Conservation (phyloP, 768 basidiomycete species). For the Tylopilus plumbeoviolaceoides region DNA sequence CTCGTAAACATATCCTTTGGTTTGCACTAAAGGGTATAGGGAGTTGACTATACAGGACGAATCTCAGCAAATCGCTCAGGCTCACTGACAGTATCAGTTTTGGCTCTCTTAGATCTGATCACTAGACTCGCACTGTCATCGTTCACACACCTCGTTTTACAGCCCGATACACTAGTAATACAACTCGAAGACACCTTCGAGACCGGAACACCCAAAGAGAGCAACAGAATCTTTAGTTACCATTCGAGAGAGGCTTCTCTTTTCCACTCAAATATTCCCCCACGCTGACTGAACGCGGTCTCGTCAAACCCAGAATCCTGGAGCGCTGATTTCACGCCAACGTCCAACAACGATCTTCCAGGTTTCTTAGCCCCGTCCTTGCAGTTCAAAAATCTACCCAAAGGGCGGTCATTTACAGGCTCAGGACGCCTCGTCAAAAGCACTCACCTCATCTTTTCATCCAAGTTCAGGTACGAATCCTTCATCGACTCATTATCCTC, state of each 20-base stretch:
- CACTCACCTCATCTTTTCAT: slow-evolving; percentile 1
- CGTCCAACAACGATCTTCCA: not conserved
- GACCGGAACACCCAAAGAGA: not conserved
- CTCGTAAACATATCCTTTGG: too few species aligned
- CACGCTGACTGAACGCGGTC: not conserved
- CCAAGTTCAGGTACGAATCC: slow-evolving; percentile 2
- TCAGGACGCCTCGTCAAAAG: too few species aligned
- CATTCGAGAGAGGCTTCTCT: not conserved
- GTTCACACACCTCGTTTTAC: not conserved
- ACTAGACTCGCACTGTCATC: not conserved
- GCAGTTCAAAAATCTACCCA: not conserved
- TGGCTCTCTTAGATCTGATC: too few species aligned
- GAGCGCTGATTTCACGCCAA: not conserved
- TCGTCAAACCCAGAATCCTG: slow-evolving; percentile 1
- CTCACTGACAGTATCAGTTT: too few species aligned
- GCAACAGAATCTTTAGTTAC: not conserved
- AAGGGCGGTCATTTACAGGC: not conserved
- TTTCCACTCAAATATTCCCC: slow-evolving; percentile 5
- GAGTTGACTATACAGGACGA: too few species aligned
- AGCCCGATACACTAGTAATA: not conserved
- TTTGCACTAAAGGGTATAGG: too few species aligned
- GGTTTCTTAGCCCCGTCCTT: slow-evolving; percentile 2
- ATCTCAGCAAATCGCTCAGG: too few species aligned
- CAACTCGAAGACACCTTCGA: not conserved
- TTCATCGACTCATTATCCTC: slow-evolving; percentile 4